phyloP scores from a whole-genome alignment of 176 grass and related monocot species.

The Ampelocalamus luodianensis region DNA sequence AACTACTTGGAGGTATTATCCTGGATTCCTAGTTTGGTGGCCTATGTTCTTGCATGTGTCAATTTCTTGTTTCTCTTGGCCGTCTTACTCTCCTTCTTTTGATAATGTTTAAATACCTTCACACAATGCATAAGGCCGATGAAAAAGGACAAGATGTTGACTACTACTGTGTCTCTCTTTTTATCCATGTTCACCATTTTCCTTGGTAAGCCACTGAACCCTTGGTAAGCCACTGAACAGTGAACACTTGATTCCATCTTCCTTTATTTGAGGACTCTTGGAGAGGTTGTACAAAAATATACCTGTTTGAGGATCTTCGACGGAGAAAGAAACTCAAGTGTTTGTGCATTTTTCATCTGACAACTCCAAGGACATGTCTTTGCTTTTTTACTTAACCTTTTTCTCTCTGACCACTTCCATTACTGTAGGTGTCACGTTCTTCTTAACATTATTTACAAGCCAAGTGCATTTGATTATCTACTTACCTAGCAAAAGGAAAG shows the following conservation, averaged over 20 bases:
- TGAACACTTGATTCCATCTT: not conserved
- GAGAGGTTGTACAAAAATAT: not conserved
- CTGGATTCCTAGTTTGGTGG: conserved; percentile 9
- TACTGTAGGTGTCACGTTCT: not conserved
- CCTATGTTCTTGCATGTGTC: conserved; percentile 15
- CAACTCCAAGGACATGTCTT: not conserved
- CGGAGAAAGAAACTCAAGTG: not conserved
- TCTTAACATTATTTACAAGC: not conserved
- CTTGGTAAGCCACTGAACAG: too few relatives aligned
- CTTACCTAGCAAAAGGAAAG: not conserved
- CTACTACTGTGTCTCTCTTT: not conserved
- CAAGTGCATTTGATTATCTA: not conserved
- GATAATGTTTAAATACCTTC: not conserved
- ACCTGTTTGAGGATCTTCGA: not conserved
- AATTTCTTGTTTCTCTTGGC: not conserved
- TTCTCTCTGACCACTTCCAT: not conserved
- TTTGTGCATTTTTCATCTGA: not conserved
- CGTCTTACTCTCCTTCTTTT: conserved; percentile 10
- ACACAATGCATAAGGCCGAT: not conserved
- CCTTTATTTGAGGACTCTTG: not conserved
- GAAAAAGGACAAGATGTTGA: not conserved
- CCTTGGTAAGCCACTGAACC: not conserved
- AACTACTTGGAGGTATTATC: conserved; percentile 23
- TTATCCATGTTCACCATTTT: not conserved
- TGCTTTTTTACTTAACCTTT: not conserved